Percentiles rank a stretch among this genome's conserved stretches.
These are phyloP conservation scores for Aspergillus arachidicola DNA, from an alignment of 2,329 filamentous ascomycete species.

Conservation along the genomic window DNA sequence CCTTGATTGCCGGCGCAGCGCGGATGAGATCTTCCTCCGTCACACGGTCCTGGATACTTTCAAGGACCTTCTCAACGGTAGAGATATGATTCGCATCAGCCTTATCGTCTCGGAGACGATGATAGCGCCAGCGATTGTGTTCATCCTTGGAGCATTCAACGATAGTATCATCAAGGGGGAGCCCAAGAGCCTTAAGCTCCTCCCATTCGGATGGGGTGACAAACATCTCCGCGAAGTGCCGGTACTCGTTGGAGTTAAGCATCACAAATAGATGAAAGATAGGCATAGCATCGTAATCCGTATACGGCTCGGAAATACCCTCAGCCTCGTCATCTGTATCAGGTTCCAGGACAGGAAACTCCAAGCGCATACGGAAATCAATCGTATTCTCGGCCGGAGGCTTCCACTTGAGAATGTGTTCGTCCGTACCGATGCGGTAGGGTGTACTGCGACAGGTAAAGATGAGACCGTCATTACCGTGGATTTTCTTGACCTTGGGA, in stretches of 20 bases:
- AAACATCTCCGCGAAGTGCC: conserved; percentile 67
- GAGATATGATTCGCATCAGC: conserved; percentile 83
- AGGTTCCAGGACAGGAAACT: conserved; percentile 72
- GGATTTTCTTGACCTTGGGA: conserved; percentile 69
- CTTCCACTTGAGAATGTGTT: conserved; percentile 97
- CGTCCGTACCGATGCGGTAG: conserved; percentile 89
- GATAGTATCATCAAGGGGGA: conserved; percentile 82
- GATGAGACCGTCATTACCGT: conserved; percentile 95
- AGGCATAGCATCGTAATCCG: conserved; percentile 81
- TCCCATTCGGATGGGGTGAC: conserved; percentile 83
- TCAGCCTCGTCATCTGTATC: conserved; percentile 69
- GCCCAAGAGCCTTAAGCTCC: conserved; percentile 68
- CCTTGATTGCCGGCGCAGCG: conserved; percentile 70
- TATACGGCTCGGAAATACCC: conserved; percentile 62
- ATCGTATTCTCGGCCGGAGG: conserved; percentile 92
- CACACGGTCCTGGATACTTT: conserved; percentile 85
- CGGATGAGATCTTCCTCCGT: conserved; percentile 77
- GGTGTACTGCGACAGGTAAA: conserved; percentile 90
- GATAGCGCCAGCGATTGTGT: conserved; percentile 76
- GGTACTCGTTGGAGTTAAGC: conserved; percentile 66
- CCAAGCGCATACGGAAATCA: conserved; percentile 80
- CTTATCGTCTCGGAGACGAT: conserved; percentile 93
- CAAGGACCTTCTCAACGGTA: conserved; percentile 82
- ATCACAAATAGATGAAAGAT: conserved; percentile 72
- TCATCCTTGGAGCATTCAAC: conserved; percentile 87